These are phyloP conservation scores for Ogataea degrootiae DNA, from an alignment of 805 yeast species.

Conservation along the genomic window DNA sequence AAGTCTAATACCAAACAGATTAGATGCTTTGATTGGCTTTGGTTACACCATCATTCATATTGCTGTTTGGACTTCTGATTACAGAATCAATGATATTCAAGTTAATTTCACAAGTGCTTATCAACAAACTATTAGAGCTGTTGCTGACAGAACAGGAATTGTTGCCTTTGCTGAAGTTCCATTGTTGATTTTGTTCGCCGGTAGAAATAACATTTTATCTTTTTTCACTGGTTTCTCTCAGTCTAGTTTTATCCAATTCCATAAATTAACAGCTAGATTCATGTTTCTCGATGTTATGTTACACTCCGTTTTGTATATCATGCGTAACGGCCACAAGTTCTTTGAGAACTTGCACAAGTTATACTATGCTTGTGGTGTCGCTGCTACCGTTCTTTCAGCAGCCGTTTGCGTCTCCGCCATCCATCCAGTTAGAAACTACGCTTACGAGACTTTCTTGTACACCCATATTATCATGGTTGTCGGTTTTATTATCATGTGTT, in stretches of 20 bases:
- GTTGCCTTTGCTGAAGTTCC: constrained; percentile 38
- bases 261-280: constrained; percentile 60
- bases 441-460: no score
- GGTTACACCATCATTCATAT: constrained; percentile 24
- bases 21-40: constrained; percentile 27
- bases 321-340: background rate
- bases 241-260: constrained; percentile 47
- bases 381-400: no score
- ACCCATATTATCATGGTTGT: no score
- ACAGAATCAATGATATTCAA: constrained; percentile 8
- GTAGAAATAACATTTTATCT: constrained; percentile 40
- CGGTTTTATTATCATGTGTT: no score
- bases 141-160: constrained; percentile 36
- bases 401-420: no score
- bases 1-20: constrained; percentile 28
- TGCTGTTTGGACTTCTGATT: constrained; percentile 17
- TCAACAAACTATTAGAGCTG: constrained; percentile 29
- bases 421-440: no score
- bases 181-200: constrained; percentile 40
- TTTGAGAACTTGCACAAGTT: no score
- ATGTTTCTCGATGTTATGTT: constrained; percentile 35
- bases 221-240: constrained; percentile 41
- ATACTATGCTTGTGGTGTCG: no score
- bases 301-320: constrained; percentile 36
- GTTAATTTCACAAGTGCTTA: constrained; percentile 27